Evolutionary conservation across 495 filamentous ascomycete species (phyloP), one percentile per base, ranked within the genome.

Genomic region (Parmelia sp.): DNA sequence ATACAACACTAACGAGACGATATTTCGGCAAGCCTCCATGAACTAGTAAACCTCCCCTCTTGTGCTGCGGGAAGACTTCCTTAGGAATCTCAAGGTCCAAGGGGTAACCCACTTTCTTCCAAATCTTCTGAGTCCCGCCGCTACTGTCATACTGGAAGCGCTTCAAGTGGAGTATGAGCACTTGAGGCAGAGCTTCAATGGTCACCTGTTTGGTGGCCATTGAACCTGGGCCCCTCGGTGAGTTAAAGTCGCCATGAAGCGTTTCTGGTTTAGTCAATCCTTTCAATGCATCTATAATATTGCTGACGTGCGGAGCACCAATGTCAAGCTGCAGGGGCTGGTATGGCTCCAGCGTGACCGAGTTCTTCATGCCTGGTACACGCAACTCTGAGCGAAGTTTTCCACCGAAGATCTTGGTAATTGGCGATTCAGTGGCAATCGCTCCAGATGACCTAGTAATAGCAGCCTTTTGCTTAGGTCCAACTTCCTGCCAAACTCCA

Each of bases 21-120:
- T 98, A 98, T 71, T 86, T 88, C 1, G 90, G 90, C 39, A 87
- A 77, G 8, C 86, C 85, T 33, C 86, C 84, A 42, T 88, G 84
- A 23, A 79, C 77, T 40, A 83, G 77, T 66, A 88, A 75, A 8
- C 76, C 78, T 62, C 85, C 87, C 53, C 92, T 85, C 69, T 84
- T 87, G 63, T 85, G 82, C 25, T 85, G 83, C 8, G 90, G 88
- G 74, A 98, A 89, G n/a, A 94, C 88, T 71, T 97, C 95, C 35
- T 87, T 87, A 2, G 94, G 94, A 66, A 98, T 91, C 72, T 96
- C 94, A 44, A 97, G 83, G 69, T 96, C 91, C 19, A 97, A 80
- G 0, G 94, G 94, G 70, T 98, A 97, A 42, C 90, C 93, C 68
- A 98, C 81, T 76, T 92, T 93, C 79, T 97, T 98, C 93, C 93